phyloP scores from a whole-genome alignment of 176 grass and related monocot species.

The Ampelocalamus luodianensis region DNA sequence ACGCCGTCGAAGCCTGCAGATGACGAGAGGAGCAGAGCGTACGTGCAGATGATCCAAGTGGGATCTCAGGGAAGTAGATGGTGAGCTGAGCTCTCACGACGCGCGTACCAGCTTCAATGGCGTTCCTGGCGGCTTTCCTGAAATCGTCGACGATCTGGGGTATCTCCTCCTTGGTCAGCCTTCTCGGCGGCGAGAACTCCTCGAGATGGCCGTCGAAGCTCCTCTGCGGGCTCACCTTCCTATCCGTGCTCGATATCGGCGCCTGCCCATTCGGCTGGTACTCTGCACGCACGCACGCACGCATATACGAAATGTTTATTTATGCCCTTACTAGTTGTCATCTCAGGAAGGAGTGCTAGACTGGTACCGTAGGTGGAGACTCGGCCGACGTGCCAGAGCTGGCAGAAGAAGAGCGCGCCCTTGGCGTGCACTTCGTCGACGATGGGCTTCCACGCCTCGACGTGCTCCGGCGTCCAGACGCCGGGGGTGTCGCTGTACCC shows the following conservation, averaged over 20 bases:
- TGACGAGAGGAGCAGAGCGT: too few species aligned
- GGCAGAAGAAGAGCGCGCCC: constrained; percentile 60
- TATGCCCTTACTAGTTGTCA: too few species aligned
- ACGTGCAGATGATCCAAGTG: too few species aligned
- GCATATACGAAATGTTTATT: too few species aligned
- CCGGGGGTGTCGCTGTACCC: constrained; percentile 50
- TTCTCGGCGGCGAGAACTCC: constrained; percentile 43
- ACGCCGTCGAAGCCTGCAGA: constrained; percentile 32
- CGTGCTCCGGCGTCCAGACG: constrained; percentile 55
- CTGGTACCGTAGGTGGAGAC: constrained; percentile 12
- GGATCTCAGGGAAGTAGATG: too few species aligned
- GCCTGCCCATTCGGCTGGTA: constrained; percentile 53
- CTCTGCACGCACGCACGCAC: neutral
- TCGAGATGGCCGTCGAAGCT: neutral
- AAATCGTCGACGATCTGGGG: constrained; percentile 56
- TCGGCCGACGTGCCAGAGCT: constrained; percentile 56
- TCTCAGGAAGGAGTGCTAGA: too few species aligned
- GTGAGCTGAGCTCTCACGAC: too few species aligned
- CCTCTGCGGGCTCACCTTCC: neutral
- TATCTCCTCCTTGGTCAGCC: constrained; percentile 47
- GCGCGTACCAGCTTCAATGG: constrained; percentile 58
- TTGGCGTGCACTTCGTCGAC: constrained; percentile 52
- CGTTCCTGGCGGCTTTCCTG: constrained; percentile 59
- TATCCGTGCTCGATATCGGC: constrained; percentile 60
- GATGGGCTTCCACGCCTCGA: constrained; percentile 55